phyloP scores from a whole-genome alignment of 2,329 filamentous ascomycete genomes.

The Aspergillus fijiensis region DNA sequence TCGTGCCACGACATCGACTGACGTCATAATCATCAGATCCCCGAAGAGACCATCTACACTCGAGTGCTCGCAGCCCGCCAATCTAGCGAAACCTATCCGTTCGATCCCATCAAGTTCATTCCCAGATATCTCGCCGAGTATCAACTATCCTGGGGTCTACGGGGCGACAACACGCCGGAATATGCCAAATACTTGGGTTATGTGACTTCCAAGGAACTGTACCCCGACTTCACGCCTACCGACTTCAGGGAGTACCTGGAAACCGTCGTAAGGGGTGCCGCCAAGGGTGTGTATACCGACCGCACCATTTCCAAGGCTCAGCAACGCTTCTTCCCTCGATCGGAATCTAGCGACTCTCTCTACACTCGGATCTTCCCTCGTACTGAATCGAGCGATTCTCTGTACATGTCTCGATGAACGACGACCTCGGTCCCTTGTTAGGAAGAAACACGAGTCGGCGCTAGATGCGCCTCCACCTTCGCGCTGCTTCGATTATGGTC shows the following conservation, averaged over 20 bases:
- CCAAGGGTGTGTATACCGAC: slow-evolving; percentile 38
- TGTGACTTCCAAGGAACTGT: slow-evolving; percentile 53
- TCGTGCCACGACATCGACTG: slow-evolving; percentile 10
- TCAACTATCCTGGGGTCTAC: slow-evolving; percentile 47
- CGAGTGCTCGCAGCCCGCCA: slow-evolving; percentile 35
- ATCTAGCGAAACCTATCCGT: slow-evolving; percentile 39
- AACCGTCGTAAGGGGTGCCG: slow-evolving; percentile 44
- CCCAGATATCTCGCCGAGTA: slow-evolving; percentile 46
- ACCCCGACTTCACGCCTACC: slow-evolving; percentile 50
- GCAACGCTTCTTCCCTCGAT: slow-evolving; percentile 37
- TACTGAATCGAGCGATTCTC: slow-evolving; percentile 38
- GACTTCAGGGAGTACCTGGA: slow-evolving; percentile 43
- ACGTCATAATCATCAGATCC: slow-evolving; percentile 25
- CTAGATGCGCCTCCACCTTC: background rate
- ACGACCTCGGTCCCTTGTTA: background rate
- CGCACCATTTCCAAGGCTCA: slow-evolving; percentile 37
- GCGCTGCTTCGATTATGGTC: slow-evolving; percentile 1
- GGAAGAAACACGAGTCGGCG: slow-evolving; percentile 6
- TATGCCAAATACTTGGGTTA: slow-evolving; percentile 58
- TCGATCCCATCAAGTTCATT: slow-evolving; percentile 38
- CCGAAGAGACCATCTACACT: slow-evolving; percentile 36
- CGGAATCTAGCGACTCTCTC: slow-evolving; percentile 38
- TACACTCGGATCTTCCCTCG: slow-evolving; percentile 38
- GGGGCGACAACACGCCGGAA: slow-evolving; percentile 56
- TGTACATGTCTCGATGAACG: slow-evolving; percentile 33